phyloP scores from a whole-genome alignment of 2,329 filamentous ascomycete species.

The Penicillium crustosum region DNA sequence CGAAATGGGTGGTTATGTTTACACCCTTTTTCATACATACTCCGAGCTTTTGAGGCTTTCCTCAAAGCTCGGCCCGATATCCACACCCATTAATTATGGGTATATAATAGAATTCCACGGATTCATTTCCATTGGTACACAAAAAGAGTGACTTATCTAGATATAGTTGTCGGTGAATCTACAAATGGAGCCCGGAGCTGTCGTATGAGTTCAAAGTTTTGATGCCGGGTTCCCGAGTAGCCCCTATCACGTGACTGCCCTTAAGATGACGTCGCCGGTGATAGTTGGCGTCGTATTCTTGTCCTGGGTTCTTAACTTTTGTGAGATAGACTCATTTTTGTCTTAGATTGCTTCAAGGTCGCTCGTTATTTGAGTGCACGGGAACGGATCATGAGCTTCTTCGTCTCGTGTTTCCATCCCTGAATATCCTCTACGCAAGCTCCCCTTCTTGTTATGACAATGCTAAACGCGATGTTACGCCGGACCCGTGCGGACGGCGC shows the following conservation, averaged over 20 bases:
- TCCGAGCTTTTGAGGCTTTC: neutral
- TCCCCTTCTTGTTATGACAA: constrained; percentile 12
- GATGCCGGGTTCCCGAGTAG: constrained; percentile 11
- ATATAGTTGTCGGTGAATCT: constrained; percentile 10
- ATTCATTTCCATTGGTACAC: constrained; percentile 3
- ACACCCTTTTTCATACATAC: constrained; percentile 8
- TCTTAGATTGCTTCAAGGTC: constrained; percentile 1
- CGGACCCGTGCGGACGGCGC: constrained; percentile 31
- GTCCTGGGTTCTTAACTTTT: neutral
- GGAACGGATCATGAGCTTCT: constrained; percentile 10
- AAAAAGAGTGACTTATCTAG: neutral
- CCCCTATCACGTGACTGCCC: constrained; percentile 9
- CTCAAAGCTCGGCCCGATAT: neutral
- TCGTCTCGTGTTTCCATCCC: constrained; percentile 5
- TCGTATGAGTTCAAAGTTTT: constrained; percentile 3
- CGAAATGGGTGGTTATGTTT: constrained; percentile 5
- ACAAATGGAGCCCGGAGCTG: neutral
- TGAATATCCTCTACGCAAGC: constrained; percentile 13
- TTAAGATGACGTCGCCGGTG: constrained; percentile 13
- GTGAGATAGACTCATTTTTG: neutral
- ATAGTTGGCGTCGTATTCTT: neutral
- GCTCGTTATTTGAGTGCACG: constrained; percentile 8
- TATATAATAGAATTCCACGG: constrained; percentile 23
- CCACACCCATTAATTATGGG: constrained; percentile 9
- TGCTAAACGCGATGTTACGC: constrained; percentile 36